Evolutionary conservation across 2,329 filamentous ascomycete species (phyloP).

Genomic region (Dothistroma pini): DNA sequence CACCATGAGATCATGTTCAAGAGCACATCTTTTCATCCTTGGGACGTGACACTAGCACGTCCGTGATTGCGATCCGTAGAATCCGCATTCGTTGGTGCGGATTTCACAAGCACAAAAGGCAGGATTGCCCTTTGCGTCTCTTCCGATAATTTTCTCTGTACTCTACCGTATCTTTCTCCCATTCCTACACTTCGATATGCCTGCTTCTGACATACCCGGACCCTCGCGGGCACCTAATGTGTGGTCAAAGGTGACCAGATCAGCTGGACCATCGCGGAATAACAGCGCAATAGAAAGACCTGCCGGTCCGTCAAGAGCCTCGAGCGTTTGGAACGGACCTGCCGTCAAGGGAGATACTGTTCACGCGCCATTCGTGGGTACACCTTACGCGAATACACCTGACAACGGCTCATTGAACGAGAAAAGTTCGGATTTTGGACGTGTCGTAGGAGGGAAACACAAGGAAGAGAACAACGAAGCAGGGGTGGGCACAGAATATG

Average conservation of each 20-base stretch:
- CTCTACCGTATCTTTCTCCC: not conserved
- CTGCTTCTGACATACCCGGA: conserved; percentile 1
- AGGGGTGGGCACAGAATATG: conserved; percentile 33
- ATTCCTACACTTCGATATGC: not conserved
- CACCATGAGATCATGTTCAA: conserved; percentile 24
- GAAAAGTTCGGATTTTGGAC: conserved; percentile 27
- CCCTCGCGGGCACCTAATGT: conserved; percentile 3
- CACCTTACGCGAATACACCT: conserved; percentile 21
- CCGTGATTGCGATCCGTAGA: conserved; percentile 5
- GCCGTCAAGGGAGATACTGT: conserved; percentile 16
- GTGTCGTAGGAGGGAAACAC: conserved; percentile 41
- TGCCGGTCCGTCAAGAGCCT: conserved; percentile 22
- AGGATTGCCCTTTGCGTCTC: conserved; percentile 11
- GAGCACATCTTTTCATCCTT: conserved; percentile 6
- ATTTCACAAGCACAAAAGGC: conserved; percentile 21
- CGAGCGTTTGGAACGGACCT: conserved; percentile 22
- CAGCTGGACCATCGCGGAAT: conserved; percentile 4
- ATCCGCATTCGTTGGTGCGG: not conserved
- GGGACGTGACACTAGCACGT: conserved; percentile 14
- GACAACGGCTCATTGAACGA: conserved; percentile 26
- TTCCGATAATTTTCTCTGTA: conserved; percentile 4
- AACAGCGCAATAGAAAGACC: conserved; percentile 3
- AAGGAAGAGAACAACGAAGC: conserved; percentile 33
- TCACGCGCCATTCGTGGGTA: conserved; percentile 9
- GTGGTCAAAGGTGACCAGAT: not conserved